Percentiles rank a stretch among this genome's conserved stretches.
Conservation (phyloP, 176 grass and related monocot species). For the maize (Zea mays) region Zm-B73-REFERENCE-NAM-5.0 NC_050097.1:190012001-190012500, state of each 20-base stretch:
- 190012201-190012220: constrained; percentile 88
- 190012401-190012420: constrained; percentile 53
- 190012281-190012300: constrained; percentile 63
- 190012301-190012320: constrained; percentile 12
- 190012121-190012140: not conserved
- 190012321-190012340: constrained; percentile 25
- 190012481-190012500: constrained; percentile 98
- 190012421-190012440: constrained; percentile 98
- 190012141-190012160: constrained; percentile 71
- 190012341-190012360: not conserved
- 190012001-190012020: constrained; percentile 1
- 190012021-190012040: constrained; percentile 19
- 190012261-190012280: constrained; percentile 78
- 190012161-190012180: constrained; percentile 30
- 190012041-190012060: constrained; percentile 21
- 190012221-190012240: constrained; percentile 39
- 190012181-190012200: constrained; percentile 53
- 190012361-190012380: not conserved
- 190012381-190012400: not conserved
- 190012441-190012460: constrained; percentile 98
- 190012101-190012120: not conserved
- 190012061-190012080: not conserved
- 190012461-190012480: constrained; percentile 93
- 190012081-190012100: constrained; percentile 22
- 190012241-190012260: not conserved